A percentile compares a stretch with the other conserved stretches of the same genome.
These are phyloP conservation scores for Dothideomycetes sp. DNA, from an alignment of 2,329 filamentous ascomycete genomes.

Conservation along the genomic window DNA sequence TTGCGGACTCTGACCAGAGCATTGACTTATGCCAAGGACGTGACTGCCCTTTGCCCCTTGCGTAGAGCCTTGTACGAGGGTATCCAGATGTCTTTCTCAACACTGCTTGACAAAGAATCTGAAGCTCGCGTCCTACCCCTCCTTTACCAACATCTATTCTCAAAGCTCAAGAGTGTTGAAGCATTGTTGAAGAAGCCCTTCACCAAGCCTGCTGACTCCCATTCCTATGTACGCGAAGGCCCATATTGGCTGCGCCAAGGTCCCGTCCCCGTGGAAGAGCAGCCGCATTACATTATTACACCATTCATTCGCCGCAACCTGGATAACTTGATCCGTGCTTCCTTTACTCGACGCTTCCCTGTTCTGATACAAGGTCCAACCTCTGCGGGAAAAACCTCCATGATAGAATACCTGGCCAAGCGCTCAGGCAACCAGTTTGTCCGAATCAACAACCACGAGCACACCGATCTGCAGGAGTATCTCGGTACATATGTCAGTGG, in stretches of 20 bases:
- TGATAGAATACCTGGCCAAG: conserved; percentile 98
- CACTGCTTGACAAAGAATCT: conserved; percentile 71
- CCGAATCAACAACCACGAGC: conserved; percentile 98
- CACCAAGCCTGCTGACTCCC: conserved; percentile 64
- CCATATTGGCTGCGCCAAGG: conserved; percentile 70
- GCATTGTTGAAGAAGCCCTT: conserved; percentile 70
- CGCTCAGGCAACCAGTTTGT: conserved; percentile 95
- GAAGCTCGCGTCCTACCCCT: conserved; percentile 68
- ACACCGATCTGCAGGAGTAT: conserved; percentile 96
- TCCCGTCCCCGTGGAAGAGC: conserved; percentile 51
- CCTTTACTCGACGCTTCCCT: conserved; percentile 83
- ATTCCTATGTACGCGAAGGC: conserved; percentile 55
- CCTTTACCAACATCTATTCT: conserved; percentile 70
- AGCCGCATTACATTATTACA: conserved; percentile 90
- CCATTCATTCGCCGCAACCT: conserved; percentile 91
- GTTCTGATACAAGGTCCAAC: conserved; percentile 94
- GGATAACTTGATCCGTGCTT: conserved; percentile 85
- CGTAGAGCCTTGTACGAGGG: conserved; percentile 85
- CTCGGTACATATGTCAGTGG: conserved; percentile 87
- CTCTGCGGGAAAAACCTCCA: conserved; percentile 95
- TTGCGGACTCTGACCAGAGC: conserved; percentile 86
- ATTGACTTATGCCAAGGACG: conserved; percentile 75
- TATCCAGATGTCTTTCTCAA: conserved; percentile 96
- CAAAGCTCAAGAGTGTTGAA: conserved; percentile 55
- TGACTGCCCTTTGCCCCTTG: conserved; percentile 72